Evolutionary conservation across 495 filamentous ascomycete genomes (phyloP), one percentile per base, ranked within the genome.

Genomic region (Neurospora pannonica): DNA sequence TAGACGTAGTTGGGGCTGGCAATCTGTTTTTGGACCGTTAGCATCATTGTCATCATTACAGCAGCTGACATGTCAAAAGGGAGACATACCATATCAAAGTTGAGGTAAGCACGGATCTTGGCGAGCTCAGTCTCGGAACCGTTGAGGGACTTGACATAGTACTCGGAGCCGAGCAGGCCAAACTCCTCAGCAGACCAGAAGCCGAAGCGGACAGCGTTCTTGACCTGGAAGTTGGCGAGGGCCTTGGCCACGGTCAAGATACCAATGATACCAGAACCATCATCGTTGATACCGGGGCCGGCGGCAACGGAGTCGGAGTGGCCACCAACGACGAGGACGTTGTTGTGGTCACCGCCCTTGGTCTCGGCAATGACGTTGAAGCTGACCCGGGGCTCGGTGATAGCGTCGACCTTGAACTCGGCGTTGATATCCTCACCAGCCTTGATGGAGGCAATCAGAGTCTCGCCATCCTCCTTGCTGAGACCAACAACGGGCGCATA

Each of bases 311-410:
- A 92, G 83, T 94, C 92, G 21, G 86, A 86, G 81, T 93, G 92
- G 5, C 86, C 90, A 62, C 91, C 92, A 0, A 92, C 78, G 5
- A 88, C 81, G 69, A 94, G 79, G 19, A 90, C 84, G 75, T 91
- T 92, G 73, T 89, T 82, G 21, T 88, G 87, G 80, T 93, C 87
- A 72, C 92, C 92, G 11, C 77, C 81, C 75, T 90, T 91, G 40
- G 90, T 89, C 77, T 88, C 86, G 11, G 91, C 92, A 72, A 93
- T 84, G n/a, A 93, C 89, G 74, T 94, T 93, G 83, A 86, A 85
- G 69, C 79, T 91, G 5, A 83, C 85, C 21, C 87, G 82, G 62
- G 84, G 83, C 75, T 88, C 84, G 15, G 85, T 74, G 54, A 83
- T 76, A 38, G 83, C 80, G 54, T 87, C 77, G 28, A 82, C 77